These are phyloP conservation scores for Neohortaea acidophila DNA, from an alignment of 495 filamentous ascomycete species.

Conservation along the genomic window DNA sequence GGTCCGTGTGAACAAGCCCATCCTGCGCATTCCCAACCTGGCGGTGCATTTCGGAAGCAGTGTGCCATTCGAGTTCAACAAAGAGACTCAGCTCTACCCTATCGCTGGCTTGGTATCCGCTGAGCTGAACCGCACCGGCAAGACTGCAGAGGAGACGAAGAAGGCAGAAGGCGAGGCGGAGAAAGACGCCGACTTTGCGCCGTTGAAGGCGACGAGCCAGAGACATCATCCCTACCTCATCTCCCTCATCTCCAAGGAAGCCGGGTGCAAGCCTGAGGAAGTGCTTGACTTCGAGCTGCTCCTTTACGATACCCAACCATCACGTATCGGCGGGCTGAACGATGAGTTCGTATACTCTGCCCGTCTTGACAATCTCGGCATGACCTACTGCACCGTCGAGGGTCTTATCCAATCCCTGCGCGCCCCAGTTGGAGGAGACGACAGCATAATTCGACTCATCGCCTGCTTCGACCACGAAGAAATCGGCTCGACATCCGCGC, in stretches of 20 bases:
- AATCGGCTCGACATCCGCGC: slow-evolving; percentile 78
- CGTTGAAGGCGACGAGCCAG: slow-evolving; percentile 60
- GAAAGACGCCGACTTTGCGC: slow-evolving; percentile 35
- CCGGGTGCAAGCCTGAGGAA: slow-evolving; percentile 48
- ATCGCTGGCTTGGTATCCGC: slow-evolving; percentile 77
- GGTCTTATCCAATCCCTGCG: slow-evolving; percentile 69
- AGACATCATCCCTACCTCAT: slow-evolving; percentile 83
- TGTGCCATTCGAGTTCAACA: slow-evolving; percentile 79
- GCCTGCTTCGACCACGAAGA: slow-evolving; percentile 96
- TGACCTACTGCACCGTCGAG: slow-evolving; percentile 77
- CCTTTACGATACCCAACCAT: slow-evolving; percentile 85
- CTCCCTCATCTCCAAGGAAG: slow-evolving; percentile 68
- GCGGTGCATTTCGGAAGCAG: slow-evolving; percentile 86
- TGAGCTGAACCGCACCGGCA: slow-evolving; percentile 63
- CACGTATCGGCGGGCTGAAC: slow-evolving; percentile 74
- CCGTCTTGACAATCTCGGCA: slow-evolving; percentile 83
- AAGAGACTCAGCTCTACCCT: slow-evolving; percentile 87
- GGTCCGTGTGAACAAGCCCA: slow-evolving; percentile 78
- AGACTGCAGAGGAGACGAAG: slow-evolving; percentile 29
- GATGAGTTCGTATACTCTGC: slow-evolving; percentile 90
- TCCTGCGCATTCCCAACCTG: slow-evolving; percentile 79
- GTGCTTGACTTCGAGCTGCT: slow-evolving; percentile 91
- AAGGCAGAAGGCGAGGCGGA: slow-evolving; percentile 29
- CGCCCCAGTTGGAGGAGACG: slow-evolving; percentile 44
- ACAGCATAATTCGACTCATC: slow-evolving; percentile 71